These are phyloP conservation scores for Talaromyces sp. DNA, from an alignment of 2,329 filamentous ascomycete genomes.

Conservation along the genomic window DNA sequence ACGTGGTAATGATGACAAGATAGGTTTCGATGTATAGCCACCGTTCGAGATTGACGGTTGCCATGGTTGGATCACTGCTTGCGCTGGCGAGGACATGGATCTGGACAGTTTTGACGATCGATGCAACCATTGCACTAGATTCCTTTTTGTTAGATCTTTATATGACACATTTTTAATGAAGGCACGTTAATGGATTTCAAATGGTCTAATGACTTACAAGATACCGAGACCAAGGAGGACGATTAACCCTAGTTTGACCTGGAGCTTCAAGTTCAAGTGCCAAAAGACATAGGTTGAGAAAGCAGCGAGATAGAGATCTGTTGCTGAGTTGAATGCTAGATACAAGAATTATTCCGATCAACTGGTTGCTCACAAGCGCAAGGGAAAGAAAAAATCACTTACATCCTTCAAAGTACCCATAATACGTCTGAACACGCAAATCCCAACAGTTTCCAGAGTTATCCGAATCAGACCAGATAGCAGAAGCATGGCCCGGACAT, in stretches of 20 bases:
- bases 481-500: constrained; percentile 19
- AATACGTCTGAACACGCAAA: constrained; percentile 20
- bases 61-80: constrained; percentile 17
- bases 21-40: constrained; percentile 27
- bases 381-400: not conserved
- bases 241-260: constrained; percentile 26
- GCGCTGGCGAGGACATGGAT: constrained; percentile 12
- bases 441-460: constrained; percentile 19
- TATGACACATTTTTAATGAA: not conserved
- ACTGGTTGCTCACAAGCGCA: not conserved
- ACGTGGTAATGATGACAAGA: constrained; percentile 28
- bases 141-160: not conserved
- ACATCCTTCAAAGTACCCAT: constrained; percentile 26
- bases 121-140: constrained; percentile 23
- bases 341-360: not conserved
- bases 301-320: constrained; percentile 27
- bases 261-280: constrained; percentile 27
- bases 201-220: constrained; percentile 19
- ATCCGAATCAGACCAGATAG: constrained; percentile 17
- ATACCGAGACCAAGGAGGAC: constrained; percentile 26
- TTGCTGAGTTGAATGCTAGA: constrained; percentile 23
- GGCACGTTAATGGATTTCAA: too few species aligned
- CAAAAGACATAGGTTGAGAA: constrained; percentile 28
- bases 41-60: constrained; percentile 21
- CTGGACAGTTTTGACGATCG: constrained; percentile 22